Conservation (phyloP, 2,329 filamentous ascomycete species). For the Trichoderma guizhouense region DNA sequence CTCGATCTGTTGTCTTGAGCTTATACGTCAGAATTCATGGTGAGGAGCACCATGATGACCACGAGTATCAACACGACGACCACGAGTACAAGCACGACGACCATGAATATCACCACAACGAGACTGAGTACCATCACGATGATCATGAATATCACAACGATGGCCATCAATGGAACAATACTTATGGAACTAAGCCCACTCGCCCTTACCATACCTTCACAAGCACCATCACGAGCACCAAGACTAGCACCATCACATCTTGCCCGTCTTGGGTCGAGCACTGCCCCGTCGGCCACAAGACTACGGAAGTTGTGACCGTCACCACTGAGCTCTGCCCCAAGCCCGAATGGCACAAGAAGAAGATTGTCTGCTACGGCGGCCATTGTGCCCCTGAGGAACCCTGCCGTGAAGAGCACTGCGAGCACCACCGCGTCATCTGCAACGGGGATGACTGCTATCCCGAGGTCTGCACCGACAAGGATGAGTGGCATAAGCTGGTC, state of each 20-base stretch:
- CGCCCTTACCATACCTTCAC: constrained; percentile 15
- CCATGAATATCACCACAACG: neutral
- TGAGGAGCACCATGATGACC: neutral
- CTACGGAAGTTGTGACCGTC: constrained; percentile 24
- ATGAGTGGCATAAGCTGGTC: constrained; percentile 31
- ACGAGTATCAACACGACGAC: neutral
- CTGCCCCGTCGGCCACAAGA: constrained; percentile 26
- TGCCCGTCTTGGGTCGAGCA: constrained; percentile 26
- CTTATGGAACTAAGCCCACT: neutral
- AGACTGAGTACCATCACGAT: neutral
- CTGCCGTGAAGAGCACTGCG: constrained; percentile 27
- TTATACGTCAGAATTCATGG: constrained; percentile 22
- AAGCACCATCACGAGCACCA: constrained; percentile 30
- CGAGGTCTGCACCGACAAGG: constrained; percentile 25
- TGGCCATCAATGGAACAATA: neutral
- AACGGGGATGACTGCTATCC: constrained; percentile 27
- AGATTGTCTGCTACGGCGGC: constrained; percentile 36
- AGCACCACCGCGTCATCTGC: constrained; percentile 34
- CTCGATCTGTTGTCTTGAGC: constrained; percentile 18
- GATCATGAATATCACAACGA: neutral
- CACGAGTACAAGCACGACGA: neutral
- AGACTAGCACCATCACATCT: constrained; percentile 29
- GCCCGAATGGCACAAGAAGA: constrained; percentile 30
- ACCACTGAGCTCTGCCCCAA: constrained; percentile 24
- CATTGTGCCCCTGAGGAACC: constrained; percentile 31